Conservation (phyloP, 2,329 filamentous ascomycete species). For the Talaromyces marneffei region DNA sequence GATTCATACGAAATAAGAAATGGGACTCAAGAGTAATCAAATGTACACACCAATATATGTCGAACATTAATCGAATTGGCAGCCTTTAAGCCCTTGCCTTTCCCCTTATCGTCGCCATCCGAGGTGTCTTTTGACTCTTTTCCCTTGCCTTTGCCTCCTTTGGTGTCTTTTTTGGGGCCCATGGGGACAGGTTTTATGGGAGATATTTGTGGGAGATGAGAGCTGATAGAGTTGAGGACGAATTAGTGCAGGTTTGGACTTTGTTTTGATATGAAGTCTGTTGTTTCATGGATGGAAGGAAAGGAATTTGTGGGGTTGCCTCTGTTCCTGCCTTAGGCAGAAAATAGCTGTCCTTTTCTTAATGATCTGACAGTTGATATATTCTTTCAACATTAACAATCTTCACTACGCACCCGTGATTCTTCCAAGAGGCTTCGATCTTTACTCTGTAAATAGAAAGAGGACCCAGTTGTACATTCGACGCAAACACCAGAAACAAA, state of each 20-base stretch:
- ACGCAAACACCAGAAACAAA: background rate
- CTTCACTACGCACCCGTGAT: background rate
- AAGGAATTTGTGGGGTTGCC: background rate
- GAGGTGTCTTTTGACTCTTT: conserved; percentile 34
- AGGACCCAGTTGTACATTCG: background rate
- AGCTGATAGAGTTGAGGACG: too few species aligned
- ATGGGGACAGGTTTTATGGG: conserved; percentile 20
- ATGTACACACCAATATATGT: conserved; percentile 51
- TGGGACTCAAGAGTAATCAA: background rate
- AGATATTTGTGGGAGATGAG: background rate
- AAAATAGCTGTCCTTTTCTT: background rate
- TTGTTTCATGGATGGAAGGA: background rate
- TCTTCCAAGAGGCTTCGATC: background rate
- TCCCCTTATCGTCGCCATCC: conserved; percentile 34
- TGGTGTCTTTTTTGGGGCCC: conserved; percentile 41
- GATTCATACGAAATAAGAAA: background rate
- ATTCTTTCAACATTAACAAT: background rate
- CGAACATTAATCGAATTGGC: conserved; percentile 60
- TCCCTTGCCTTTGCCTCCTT: conserved; percentile 37
- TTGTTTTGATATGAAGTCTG: background rate
- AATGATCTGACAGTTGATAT: background rate
- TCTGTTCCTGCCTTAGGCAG: conserved; percentile 6
- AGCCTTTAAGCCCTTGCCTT: conserved; percentile 46
- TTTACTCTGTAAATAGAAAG: background rate
- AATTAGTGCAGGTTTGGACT: background rate